Conservation (phyloP, 345 rosid species). For the Populus simonii region DNA sequence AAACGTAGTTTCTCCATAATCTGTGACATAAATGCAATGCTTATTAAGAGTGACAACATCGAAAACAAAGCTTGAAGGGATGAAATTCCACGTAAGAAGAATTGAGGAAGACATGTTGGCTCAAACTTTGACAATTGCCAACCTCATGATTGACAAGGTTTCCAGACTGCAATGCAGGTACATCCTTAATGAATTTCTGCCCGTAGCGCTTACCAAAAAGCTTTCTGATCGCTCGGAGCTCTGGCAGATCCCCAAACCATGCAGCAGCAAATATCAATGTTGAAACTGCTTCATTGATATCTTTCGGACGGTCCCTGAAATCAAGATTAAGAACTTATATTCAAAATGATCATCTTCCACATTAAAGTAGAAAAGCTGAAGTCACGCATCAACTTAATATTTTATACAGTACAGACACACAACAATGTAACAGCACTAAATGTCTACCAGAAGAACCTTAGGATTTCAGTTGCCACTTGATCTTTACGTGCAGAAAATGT, state of each 20-base stretch:
- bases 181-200: constrained; percentile 14
- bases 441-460: too few relatives aligned
- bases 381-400: too few relatives aligned
- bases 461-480: too few relatives aligned
- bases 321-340: background rate
- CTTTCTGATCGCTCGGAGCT: constrained; percentile 21
- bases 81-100: background rate
- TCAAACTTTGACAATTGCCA: background rate
- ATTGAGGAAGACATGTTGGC: background rate
- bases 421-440: too few relatives aligned
- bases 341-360: background rate
- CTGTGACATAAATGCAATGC: constrained; percentile 8
- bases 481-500: too few relatives aligned
- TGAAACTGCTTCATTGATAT: constrained; percentile 37
- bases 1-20: constrained; percentile 17
- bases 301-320: constrained; percentile 27
- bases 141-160: constrained; percentile 25
- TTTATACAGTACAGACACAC: too few relatives aligned
- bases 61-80: background rate
- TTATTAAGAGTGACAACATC: background rate
- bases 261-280: constrained; percentile 28
- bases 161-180: constrained; percentile 21
- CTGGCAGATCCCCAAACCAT: constrained; percentile 36
- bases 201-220: constrained; percentile 24
- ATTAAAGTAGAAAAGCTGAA: too few relatives aligned